Conservation (phyloP, 148 eudicot genomes). For the Diospyros lotus region DNA sequence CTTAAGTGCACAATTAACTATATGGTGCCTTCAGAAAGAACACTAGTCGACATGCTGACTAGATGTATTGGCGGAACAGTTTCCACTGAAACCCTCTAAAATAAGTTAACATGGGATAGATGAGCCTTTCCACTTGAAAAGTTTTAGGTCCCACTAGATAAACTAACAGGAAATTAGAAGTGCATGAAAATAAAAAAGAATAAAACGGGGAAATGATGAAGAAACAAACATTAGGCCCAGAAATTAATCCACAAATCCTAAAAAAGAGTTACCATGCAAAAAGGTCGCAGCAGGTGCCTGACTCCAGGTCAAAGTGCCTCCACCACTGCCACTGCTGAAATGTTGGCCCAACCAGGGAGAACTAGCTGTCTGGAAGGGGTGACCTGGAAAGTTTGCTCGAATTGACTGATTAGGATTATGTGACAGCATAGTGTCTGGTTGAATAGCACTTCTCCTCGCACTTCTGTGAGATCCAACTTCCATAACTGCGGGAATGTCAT, state of each 20-base stretch:
- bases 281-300: slow-evolving; percentile 51
- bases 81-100: not conserved
- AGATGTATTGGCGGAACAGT: not conserved
- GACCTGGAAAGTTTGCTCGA: slow-evolving; percentile 56
- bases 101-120: not conserved
- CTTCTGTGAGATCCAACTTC: slow-evolving; percentile 36
- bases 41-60: slow-evolving; percentile 1
- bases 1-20: not conserved
- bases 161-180: not conserved
- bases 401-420: slow-evolving; percentile 41
- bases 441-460: slow-evolving; percentile 36
- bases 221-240: not conserved
- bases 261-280: slow-evolving; percentile 46
- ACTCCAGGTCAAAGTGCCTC: slow-evolving; percentile 43
- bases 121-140: not conserved
- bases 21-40: not conserved
- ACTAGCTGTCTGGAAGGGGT: slow-evolving; percentile 44
- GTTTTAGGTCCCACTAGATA: not conserved
- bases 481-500: slow-evolving; percentile 28
- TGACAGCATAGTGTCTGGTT: slow-evolving; percentile 35
- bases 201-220: not conserved
- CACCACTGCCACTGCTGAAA: slow-evolving; percentile 34
- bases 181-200: not conserved
- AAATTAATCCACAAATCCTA: not conserved
- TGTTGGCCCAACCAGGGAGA: slow-evolving; percentile 67